Evolutionary conservation across 257 asterid genomes (phyloP).

Genomic region (Capsicum rhomboideum): DNA sequence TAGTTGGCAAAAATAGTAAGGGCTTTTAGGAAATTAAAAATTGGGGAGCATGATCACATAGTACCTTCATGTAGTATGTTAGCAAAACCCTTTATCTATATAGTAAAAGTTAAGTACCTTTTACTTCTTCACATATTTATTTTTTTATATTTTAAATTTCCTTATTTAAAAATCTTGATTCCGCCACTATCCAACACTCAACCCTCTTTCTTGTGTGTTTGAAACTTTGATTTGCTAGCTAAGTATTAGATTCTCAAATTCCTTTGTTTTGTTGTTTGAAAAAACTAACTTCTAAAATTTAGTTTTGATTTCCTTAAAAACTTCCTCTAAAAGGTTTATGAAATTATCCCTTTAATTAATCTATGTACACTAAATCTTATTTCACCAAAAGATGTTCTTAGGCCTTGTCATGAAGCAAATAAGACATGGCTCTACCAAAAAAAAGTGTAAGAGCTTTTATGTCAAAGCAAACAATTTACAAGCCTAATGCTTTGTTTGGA

Average conservation of each 20-base stretch:
- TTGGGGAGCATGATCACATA: no score
- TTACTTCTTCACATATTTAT: no score
- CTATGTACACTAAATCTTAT: not conserved
- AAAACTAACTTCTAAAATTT: not conserved
- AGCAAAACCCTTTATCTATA: no score
- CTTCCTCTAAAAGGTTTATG: not conserved
- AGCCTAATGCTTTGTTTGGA: not conserved
- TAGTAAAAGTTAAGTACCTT: no score
- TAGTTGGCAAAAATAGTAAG: no score
- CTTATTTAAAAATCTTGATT: no score
- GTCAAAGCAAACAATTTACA: not conserved
- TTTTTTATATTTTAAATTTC: no score
- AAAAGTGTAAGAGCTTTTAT: not conserved
- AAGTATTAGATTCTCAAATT: not conserved
- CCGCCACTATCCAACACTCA: no score
- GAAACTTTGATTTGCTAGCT: not conserved
- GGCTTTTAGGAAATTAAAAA: no score
- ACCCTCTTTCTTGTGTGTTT: no score
- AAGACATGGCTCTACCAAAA: not conserved
- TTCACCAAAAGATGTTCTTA: not conserved
- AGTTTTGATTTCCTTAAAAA: not conserved
- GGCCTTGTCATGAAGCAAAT: not conserved
- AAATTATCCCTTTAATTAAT: no score
- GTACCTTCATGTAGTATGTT: no score
- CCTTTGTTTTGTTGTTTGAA: not conserved